Evolutionary conservation across 192 early-diverging fungal species (phyloP).

Genomic region (Coemansia sp.): DNA sequence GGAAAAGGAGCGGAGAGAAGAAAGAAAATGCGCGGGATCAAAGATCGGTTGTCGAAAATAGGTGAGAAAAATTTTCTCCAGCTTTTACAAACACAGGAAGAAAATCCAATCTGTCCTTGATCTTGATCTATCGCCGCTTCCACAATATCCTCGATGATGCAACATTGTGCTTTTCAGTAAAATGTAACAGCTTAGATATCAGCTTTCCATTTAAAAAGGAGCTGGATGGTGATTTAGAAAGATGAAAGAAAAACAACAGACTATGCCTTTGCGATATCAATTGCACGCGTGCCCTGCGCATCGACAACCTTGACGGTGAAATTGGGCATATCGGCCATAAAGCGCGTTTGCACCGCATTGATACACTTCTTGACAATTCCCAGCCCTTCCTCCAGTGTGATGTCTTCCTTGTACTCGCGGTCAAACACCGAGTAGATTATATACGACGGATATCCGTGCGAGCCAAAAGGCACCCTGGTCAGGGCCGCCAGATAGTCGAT

Average conservation of each 20-base stretch:
- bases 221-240: too few relatives aligned
- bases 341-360: slow-evolving; percentile 77
- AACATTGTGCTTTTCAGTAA: neutral
- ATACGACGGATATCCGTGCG: slow-evolving; percentile 92
- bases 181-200: too few relatives aligned
- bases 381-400: slow-evolving; percentile 83
- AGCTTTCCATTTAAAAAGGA: too few relatives aligned
- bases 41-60: neutral
- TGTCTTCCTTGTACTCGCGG: slow-evolving; percentile 79
- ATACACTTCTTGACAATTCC: slow-evolving; percentile 84
- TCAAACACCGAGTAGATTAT: slow-evolving; percentile 91
- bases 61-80: neutral
- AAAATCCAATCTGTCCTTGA: neutral
- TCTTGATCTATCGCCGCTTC: neutral
- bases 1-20: neutral
- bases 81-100: neutral
- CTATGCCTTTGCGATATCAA: neutral
- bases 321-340: slow-evolving; percentile 79
- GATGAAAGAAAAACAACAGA: neutral
- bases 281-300: slow-evolving; percentile 74
- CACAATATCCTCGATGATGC: neutral
- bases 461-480: slow-evolving; percentile 78
- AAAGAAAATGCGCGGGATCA: neutral
- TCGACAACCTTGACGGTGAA: slow-evolving; percentile 86
- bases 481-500: slow-evolving; percentile 85